Percentiles rank a stretch among this genome's conserved stretches.
These are phyloP conservation scores for Camellia sinensis DNA, from an alignment of 148 eudicot species.

Conservation along the genomic window DNA sequence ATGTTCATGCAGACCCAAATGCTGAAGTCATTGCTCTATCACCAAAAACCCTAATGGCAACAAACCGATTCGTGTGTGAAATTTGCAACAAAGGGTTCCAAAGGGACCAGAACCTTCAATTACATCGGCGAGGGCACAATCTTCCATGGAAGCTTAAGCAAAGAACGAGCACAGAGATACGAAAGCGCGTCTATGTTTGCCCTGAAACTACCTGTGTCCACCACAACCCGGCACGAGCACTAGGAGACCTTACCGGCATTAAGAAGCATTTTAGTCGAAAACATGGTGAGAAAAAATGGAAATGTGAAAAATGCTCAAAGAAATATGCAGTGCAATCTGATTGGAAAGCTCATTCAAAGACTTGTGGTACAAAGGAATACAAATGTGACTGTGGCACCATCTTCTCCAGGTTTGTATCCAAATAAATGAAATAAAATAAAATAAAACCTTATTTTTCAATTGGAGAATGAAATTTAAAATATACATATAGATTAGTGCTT, in stretches of 20 bases:
- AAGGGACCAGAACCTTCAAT: slow-evolving; percentile 19
- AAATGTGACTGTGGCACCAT: slow-evolving; percentile 20
- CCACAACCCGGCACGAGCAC: slow-evolving; percentile 9
- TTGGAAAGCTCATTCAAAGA: slow-evolving; percentile 18
- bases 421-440: background rate
- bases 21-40: slow-evolving; percentile 22
- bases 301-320: slow-evolving; percentile 12
- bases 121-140: slow-evolving; percentile 17
- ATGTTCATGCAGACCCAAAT: slow-evolving; percentile 8
- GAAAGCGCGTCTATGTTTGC: slow-evolving; percentile 17
- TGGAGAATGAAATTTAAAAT: background rate
- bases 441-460: background rate
- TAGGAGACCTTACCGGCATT: slow-evolving; percentile 12
- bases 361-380: slow-evolving; percentile 16
- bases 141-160: slow-evolving; percentile 20
- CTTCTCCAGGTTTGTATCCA: slow-evolving; percentile 12
- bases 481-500: background rate
- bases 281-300: slow-evolving; percentile 17
- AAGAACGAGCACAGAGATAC: slow-evolving; percentile 3
- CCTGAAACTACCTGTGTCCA: slow-evolving; percentile 15
- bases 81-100: slow-evolving; percentile 16
- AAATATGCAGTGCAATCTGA: slow-evolving; percentile 16
- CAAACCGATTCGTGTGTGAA: slow-evolving; percentile 15
- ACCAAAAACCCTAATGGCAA: slow-evolving; percentile 17
- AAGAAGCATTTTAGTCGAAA: slow-evolving; percentile 12